phyloP scores from a whole-genome alignment of 2,329 filamentous ascomycete species.

The Fusarium sambucinum region DNA sequence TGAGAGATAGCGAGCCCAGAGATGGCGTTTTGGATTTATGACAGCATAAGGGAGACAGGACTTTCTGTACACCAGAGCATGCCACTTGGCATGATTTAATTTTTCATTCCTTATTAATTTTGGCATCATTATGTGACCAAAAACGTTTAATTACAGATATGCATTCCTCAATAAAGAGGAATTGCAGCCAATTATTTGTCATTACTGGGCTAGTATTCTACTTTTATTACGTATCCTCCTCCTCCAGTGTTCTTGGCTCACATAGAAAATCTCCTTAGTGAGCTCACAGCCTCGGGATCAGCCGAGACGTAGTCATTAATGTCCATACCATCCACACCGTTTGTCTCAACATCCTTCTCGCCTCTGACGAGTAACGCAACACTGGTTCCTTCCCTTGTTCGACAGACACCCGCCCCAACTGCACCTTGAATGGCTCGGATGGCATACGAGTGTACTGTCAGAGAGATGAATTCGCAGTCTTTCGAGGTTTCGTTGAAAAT shows the following conservation, averaged over 20 bases:
- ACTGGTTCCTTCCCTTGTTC: conserved; percentile 63
- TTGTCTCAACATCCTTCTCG: conserved; percentile 32
- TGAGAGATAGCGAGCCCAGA: conserved; percentile 4
- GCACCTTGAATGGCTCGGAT: conserved; percentile 58
- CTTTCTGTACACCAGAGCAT: conserved; percentile 11
- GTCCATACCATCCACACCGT: conserved; percentile 5
- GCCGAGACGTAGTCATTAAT: conserved; percentile 6
- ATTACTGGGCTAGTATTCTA: background rate
- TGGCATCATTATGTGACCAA: background rate
- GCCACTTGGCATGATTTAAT: conserved; percentile 24
- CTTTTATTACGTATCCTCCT: background rate
- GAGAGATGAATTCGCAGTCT: conserved; percentile 58
- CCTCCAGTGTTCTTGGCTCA: background rate
- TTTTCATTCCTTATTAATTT: background rate
- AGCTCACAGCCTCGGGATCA: conserved; percentile 8
- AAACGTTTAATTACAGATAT: background rate
- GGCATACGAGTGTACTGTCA: conserved; percentile 64
- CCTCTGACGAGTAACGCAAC: conserved; percentile 68
- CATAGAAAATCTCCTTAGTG: conserved; percentile 28
- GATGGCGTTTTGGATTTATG: conserved; percentile 16
- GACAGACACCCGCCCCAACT: conserved; percentile 59
- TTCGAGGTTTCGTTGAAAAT: conserved; percentile 58
- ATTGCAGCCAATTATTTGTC: background rate
- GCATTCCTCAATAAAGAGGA: no score
- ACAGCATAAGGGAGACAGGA: conserved; percentile 20